These are phyloP conservation scores for Irpex lacteus DNA, from an alignment of 1,284 basidiomycete genomes.

Conservation along the genomic window DNA sequence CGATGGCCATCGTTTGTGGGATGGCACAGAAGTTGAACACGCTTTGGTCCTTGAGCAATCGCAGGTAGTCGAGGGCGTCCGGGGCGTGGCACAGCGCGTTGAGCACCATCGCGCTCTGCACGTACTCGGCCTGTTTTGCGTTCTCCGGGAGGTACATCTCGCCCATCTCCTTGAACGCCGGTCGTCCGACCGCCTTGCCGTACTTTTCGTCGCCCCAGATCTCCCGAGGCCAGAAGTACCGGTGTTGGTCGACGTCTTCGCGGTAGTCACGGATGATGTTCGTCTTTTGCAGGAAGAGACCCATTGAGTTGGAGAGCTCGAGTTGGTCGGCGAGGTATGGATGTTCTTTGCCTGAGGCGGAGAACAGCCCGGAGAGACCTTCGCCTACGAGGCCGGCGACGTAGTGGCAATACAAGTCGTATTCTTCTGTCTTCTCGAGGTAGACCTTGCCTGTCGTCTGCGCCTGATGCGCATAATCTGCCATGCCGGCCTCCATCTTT, in stretches of 20 bases:
- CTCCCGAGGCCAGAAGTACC: constrained; percentile 95
- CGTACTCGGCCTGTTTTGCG: constrained; percentile 69
- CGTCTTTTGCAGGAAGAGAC: constrained; percentile 96
- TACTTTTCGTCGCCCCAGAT: constrained; percentile 75
- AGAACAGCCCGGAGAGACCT: constrained; percentile 89
- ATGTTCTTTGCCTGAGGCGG: constrained; percentile 85
- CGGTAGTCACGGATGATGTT: constrained; percentile 97
- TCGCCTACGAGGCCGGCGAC: constrained; percentile 98
- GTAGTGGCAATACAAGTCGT: constrained; percentile 98
- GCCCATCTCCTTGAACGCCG: constrained; percentile 59
- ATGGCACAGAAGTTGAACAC: constrained; percentile 98
- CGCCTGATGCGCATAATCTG: constrained; percentile 87
- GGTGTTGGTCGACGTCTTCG: constrained; percentile 85
- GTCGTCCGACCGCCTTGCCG: constrained; percentile 34
- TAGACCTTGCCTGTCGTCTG: constrained; percentile 68
- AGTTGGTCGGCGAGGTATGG: constrained; percentile 79
- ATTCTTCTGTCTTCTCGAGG: constrained; percentile 77
- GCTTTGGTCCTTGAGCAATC: constrained; percentile 85
- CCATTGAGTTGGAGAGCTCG: constrained; percentile 92
- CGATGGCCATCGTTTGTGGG: constrained; percentile 95
- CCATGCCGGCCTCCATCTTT: constrained; percentile 96
- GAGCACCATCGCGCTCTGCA: constrained; percentile 85
- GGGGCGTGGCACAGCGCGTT: constrained; percentile 87
- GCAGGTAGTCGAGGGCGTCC: constrained; percentile 89
- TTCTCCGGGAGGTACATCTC: constrained; percentile 58